A percentile compares a stretch with the other conserved stretches of the same genome.
Evolutionary conservation across 2,329 filamentous ascomycete genomes (phyloP).

Genomic region (Ambrosiella beaveri): DNA sequence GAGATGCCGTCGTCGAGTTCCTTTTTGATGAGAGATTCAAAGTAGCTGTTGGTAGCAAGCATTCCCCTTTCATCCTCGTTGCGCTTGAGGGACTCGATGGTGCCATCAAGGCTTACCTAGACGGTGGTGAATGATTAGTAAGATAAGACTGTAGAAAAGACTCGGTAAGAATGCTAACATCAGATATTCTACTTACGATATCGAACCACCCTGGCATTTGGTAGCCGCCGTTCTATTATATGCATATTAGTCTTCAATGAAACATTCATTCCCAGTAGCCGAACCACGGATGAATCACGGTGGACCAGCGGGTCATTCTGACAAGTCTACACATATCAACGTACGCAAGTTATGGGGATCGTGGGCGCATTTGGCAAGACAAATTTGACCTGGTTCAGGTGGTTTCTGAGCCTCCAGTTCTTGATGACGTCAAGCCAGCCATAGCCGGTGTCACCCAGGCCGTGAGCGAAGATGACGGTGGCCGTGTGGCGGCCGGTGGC

Average conservation of each 20-base stretch:
- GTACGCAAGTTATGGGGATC: constrained; percentile 70
- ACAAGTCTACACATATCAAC: constrained; percentile 15
- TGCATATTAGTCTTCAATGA: neutral
- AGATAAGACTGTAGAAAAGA: constrained; percentile 8
- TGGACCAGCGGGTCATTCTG: too few species aligned
- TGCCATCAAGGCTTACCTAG: constrained; percentile 19
- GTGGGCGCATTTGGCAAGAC: constrained; percentile 79
- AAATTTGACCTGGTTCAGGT: constrained; percentile 82
- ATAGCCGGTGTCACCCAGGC: constrained; percentile 66
- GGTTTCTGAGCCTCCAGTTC: constrained; percentile 65
- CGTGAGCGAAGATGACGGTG: constrained; percentile 87
- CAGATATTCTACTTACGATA: constrained; percentile 33
- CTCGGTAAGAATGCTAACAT: neutral
- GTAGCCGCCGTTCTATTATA: constrained; percentile 52
- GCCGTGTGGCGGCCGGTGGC: constrained; percentile 74
- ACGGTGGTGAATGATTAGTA: neutral
- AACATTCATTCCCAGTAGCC: neutral
- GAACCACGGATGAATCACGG: neutral
- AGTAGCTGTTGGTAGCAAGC: constrained; percentile 51
- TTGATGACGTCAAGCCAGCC: constrained; percentile 73
- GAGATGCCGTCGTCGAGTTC: constrained; percentile 72
- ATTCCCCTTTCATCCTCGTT: constrained; percentile 58
- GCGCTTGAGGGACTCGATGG: constrained; percentile 18
- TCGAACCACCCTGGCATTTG: constrained; percentile 81
- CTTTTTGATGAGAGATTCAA: constrained; percentile 61